These are phyloP conservation scores for Carex arenaria DNA, from an alignment of 202 grass and related monocot genomes.

Conservation along the genomic window DNA sequence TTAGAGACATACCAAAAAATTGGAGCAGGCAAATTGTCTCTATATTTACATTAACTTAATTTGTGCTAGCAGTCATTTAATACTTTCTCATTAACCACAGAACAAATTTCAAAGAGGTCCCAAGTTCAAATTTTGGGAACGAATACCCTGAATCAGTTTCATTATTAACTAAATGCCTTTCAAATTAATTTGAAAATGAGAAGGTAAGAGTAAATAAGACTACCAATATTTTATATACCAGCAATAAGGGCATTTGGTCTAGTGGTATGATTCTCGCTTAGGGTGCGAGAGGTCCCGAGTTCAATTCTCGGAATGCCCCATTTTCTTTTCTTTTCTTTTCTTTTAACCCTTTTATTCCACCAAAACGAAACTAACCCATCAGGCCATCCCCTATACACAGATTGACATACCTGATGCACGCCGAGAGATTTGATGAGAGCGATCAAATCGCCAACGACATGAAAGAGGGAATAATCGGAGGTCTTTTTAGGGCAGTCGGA, in stretches of 20 bases:
- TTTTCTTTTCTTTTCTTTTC: not conserved
- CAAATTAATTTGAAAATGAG: too few species aligned
- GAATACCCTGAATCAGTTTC: not conserved
- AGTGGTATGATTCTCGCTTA: constrained; percentile 75
- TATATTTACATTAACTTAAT: not conserved
- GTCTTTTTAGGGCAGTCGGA: constrained; percentile 33
- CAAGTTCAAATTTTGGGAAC: not conserved
- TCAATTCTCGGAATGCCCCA: constrained; percentile 68
- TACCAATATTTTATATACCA: too few species aligned
- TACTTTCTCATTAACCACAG: not conserved
- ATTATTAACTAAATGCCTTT: too few species aligned
- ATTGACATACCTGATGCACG: constrained; percentile 33
- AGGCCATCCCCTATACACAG: not conserved
- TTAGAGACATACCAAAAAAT: not conserved
- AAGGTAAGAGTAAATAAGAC: too few species aligned
- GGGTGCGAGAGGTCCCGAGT: constrained; percentile 61
- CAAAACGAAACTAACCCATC: not conserved
- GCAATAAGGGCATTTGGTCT: constrained; percentile 50
- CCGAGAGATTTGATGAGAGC: constrained; percentile 72
- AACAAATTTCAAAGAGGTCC: not conserved
- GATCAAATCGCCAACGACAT: constrained; percentile 85
- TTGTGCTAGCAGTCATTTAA: not conserved
- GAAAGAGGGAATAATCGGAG: constrained; percentile 47
- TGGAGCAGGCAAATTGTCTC: not conserved
- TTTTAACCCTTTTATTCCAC: not conserved